Base-by-base conservation (phyloP, 495 filamentous ascomycete species). In the Parmelia sp. region DNA sequence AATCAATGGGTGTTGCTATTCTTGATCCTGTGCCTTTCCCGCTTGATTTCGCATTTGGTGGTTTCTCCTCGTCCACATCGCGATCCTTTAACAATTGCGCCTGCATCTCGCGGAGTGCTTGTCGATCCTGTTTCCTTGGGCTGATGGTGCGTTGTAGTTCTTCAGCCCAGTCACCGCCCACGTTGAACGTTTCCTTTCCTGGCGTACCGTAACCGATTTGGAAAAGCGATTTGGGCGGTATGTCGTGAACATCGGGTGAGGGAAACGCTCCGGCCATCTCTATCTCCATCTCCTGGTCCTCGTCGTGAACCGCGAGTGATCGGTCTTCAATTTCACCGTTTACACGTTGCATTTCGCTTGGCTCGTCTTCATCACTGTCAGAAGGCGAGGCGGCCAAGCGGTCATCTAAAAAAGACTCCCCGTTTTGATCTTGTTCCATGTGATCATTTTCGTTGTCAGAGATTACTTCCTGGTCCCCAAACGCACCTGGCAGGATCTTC, bases 131-230 rank as follows among this genome's bases (percentile, higher is more conserved):
- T 75, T 96, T 92, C 69, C 86, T 84, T 29, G 94, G 94, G 71
- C 90, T 96, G 67, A 97, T 89, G 1, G 94, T 97, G 60, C 87
- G 89, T 74, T 90, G 90, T 65, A 98, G 78, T 72, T 96, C 92
- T 69, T 93, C 87, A 47, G 90, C 87, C 94, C 94, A 98, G 70
- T 95, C 89, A 49, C 80, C 80, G 77, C 71, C 77, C 17, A 81
- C 72, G 68, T 81, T 74, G 44, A 84, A 83, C 68, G 83, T 81
- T 62, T 81, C 78, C 71, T 84, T 87, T 31, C 79, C 72, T 19
- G 87, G 86, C 4, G 86, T 87, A 63, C 78, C 82, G 66, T 73
- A 79, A n/a, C 72, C 60, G 42, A 75, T 65, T 60, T 84, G 81
- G 60, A 81, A 72, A 60, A 80, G 77, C 3, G 79, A 80, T 69